Evolutionary conservation across 768 basidiomycete species (phyloP).

Genomic region (Cubamyces sp.): DNA sequence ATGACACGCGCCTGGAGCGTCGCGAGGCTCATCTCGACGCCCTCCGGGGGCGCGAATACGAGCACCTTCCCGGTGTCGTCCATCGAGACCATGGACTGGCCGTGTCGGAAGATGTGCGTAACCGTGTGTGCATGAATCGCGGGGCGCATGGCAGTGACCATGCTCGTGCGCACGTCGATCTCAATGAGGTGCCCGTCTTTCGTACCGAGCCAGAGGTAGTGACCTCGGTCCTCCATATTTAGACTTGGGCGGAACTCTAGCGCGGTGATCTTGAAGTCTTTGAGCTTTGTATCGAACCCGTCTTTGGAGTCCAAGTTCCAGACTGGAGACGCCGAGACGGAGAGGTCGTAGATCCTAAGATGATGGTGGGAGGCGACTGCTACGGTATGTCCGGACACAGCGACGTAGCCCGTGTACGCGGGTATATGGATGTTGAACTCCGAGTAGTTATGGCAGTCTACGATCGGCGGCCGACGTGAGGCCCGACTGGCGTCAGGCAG

Average conservation of each 20-base stretch:
- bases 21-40: constrained; percentile 40
- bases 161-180: constrained; percentile 69
- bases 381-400: constrained; percentile 59
- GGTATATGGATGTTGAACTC: constrained; percentile 58
- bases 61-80: constrained; percentile 87
- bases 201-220: constrained; percentile 83
- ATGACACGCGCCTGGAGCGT: constrained; percentile 58
- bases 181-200: constrained; percentile 90
- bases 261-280: constrained; percentile 72
- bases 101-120: constrained; percentile 74
- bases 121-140: constrained; percentile 69
- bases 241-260: constrained; percentile 73
- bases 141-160: constrained; percentile 58
- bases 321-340: constrained; percentile 48
- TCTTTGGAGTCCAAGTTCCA: constrained; percentile 64
- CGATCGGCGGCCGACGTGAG: constrained; percentile 54
- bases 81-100: constrained; percentile 71
- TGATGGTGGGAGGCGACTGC: constrained; percentile 63
- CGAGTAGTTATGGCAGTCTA: constrained; percentile 39
- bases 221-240: constrained; percentile 54
- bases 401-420: constrained; percentile 56
- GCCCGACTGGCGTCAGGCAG: constrained; percentile 73
- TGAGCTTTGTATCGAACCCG: constrained; percentile 51
- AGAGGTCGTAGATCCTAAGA: constrained; percentile 66
- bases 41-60: constrained; percentile 57